Evolutionary conservation across 208 protist species (phyloP), one percentile per base, ranked within the genome.

Genomic region (Leishmania tropica): DNA sequence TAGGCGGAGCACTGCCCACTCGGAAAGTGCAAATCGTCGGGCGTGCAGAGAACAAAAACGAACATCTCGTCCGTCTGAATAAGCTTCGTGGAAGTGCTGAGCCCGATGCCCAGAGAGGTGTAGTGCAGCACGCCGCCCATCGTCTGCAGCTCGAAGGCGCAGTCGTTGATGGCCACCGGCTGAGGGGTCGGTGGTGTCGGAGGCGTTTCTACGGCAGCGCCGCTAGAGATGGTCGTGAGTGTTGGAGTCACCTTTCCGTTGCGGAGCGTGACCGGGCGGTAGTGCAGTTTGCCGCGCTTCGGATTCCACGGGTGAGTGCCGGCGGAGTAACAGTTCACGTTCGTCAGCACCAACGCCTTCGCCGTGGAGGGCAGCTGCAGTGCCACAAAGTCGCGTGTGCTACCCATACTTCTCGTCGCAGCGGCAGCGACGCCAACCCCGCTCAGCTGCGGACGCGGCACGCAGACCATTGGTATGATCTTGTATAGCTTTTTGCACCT

Each of bases 291-390:
- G 0, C 86, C 83, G 37, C 80, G 51, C 67, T 65, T 15, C 60
- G 83, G 78, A 37, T 87, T 73, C 93, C 94, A 97, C 42, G 92
- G 93, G 53, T 87, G 79, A 24, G 85, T 89, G 21, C 94, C 94
- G 48, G 90, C 89, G 24, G 87, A 86, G 89, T 97, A 97, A 51
- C 86, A 90, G 83, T 87, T 90, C 60, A 97, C 90, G 83, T 97
- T 97, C 60, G 90, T 90, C 42, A 96, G 70, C 45, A 96, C 83
- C n/a, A 97, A 80, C 40, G 89, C 88, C 83, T 95, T 94, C 81
- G 82, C 86, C 40, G 73, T 81, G 6, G 67, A 78, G 15, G 94
- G 94, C 35, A 97, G 83, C 80, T 81, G 78, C 60, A 95, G 82
- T 10, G 83, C 84, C 40, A 93, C 85, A 42, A 78, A 45, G 54